These are phyloP conservation scores for Trichoderma sp. DNA, from an alignment of 2,329 filamentous ascomycete species.

Conservation along the genomic window DNA sequence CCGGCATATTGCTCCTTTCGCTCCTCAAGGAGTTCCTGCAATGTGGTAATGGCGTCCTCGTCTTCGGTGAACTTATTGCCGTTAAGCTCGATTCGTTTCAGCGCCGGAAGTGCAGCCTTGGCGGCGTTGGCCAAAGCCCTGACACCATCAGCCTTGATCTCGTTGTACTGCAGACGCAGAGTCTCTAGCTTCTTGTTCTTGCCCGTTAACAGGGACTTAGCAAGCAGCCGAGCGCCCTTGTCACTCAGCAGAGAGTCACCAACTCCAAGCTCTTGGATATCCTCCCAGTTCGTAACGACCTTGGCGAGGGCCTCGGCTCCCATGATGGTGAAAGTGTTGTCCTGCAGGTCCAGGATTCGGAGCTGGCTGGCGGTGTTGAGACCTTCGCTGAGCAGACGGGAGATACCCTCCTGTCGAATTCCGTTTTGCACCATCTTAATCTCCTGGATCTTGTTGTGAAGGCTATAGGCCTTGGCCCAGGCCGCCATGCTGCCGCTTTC, in stretches of 20 bases:
- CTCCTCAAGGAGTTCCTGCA: constrained; percentile 70
- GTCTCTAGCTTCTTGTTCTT: constrained; percentile 77
- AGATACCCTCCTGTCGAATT: constrained; percentile 90
- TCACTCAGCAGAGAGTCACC: constrained; percentile 82
- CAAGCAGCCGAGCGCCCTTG: constrained; percentile 72
- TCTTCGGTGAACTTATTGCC: constrained; percentile 94
- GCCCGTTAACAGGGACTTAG: constrained; percentile 68
- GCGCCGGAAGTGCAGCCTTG: constrained; percentile 64
- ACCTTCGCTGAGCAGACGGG: constrained; percentile 73
- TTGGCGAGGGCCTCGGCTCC: constrained; percentile 76
- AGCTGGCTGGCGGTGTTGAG: constrained; percentile 68
- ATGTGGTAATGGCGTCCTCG: constrained; percentile 64
- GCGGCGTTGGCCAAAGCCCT: constrained; percentile 68
- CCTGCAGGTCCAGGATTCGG: constrained; percentile 82
- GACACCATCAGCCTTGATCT: constrained; percentile 76
- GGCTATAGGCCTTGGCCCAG: constrained; percentile 83
- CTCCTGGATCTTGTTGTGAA: constrained; percentile 76
- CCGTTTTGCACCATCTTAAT: constrained; percentile 99
- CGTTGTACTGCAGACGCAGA: constrained; percentile 87
- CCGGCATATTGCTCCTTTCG: constrained; percentile 73
- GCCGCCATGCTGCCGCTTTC: constrained; percentile 96
- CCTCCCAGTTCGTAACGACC: constrained; percentile 70
- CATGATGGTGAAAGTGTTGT: constrained; percentile 89
- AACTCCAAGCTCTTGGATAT: constrained; percentile 78
- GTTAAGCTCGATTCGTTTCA: constrained; percentile 89